Percentiles rank a stretch among this genome's conserved stretches.
These are phyloP conservation scores for Lachnellula occidentalis DNA, from an alignment of 2,329 filamentous ascomycete genomes.

Conservation along the genomic window DNA sequence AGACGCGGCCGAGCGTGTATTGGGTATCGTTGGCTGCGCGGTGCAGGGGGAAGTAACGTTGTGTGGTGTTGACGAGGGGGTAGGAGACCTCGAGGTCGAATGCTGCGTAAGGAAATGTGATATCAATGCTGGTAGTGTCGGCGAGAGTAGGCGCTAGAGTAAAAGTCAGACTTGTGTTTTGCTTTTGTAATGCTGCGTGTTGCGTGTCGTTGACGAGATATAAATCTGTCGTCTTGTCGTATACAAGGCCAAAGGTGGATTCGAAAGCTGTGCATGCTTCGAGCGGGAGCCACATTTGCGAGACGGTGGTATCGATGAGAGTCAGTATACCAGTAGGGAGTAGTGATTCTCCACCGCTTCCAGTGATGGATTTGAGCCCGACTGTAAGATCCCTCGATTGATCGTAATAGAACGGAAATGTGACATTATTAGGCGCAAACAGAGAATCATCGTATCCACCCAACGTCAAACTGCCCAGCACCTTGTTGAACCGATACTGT, in stretches of 20 bases:
- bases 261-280: conserved; percentile 33
- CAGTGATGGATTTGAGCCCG: conserved; percentile 30
- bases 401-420: conserved; percentile 36
- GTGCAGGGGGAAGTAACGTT: conserved; percentile 34
- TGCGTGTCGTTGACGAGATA: conserved; percentile 29
- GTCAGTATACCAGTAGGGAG: conserved; percentile 28
- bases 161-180: conserved; percentile 32
- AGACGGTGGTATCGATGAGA: conserved; percentile 34
- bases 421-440: conserved; percentile 32
- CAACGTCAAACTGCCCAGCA: conserved; percentile 35
- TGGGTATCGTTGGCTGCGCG: conserved; percentile 30
- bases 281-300: conserved; percentile 35
- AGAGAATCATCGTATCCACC: conserved; percentile 37
- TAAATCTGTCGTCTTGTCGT: conserved; percentile 29
- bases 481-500: conserved; percentile 33
- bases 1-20: conserved; percentile 34
- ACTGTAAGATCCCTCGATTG: conserved; percentile 34
- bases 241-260: conserved; percentile 30
- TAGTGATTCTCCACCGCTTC: conserved; percentile 14
- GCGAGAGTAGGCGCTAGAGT: conserved; percentile 26
- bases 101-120: conserved; percentile 32
- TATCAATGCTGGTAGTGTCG: conserved; percentile 21
- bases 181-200: conserved; percentile 18
- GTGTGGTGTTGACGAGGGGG: conserved; percentile 24
- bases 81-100: conserved; percentile 34